Conservation (phyloP, 2,329 filamentous ascomycete genomes). For the Fonsecaea monophora region DNA sequence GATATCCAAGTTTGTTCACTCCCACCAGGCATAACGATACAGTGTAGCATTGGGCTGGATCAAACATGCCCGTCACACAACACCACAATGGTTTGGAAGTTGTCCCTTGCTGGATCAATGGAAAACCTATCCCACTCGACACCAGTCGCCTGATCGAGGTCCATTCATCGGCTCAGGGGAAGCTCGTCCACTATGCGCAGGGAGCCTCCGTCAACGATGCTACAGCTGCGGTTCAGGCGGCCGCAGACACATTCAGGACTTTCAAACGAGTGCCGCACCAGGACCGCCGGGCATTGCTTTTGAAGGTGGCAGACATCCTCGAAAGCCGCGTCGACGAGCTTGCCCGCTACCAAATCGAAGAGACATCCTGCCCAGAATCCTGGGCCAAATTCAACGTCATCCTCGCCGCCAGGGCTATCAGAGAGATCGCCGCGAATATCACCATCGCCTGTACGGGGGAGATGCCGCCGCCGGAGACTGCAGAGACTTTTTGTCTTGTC, state of each 20-base stretch:
- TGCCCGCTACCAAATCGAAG: slow-evolving; percentile 10
- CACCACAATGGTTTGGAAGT: slow-evolving; percentile 3
- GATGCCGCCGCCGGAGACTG: slow-evolving; percentile 41
- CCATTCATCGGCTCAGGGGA: slow-evolving; percentile 1
- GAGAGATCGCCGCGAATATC: slow-evolving; percentile 23
- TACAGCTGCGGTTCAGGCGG: slow-evolving; percentile 63
- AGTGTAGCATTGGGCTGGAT: not conserved
- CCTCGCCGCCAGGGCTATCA: slow-evolving; percentile 12
- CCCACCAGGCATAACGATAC: not conserved
- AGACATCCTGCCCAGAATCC: slow-evolving; percentile 11
- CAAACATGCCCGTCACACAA: slow-evolving; percentile 7
- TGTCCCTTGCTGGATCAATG: slow-evolving; percentile 11
- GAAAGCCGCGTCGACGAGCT: slow-evolving; percentile 52
- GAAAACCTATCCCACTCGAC: slow-evolving; percentile 2
- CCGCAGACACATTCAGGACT: slow-evolving; percentile 67
- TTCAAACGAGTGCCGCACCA: slow-evolving; percentile 69
- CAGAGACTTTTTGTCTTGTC: slow-evolving; percentile 41
- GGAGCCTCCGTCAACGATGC: slow-evolving; percentile 61
- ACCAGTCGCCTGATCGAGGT: slow-evolving; percentile 8
- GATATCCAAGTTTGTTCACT: not conserved
- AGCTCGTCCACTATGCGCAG: slow-evolving; percentile 8
- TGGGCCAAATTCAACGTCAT: slow-evolving; percentile 20
- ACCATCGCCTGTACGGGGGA: slow-evolving; percentile 24
- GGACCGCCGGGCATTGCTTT: slow-evolving; percentile 62
- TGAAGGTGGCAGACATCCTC: slow-evolving; percentile 69